Evolutionary conservation across 306 rosid genomes (phyloP), one percentile per base, ranked within the genome.

Genomic region (Corylus avellana): DNA sequence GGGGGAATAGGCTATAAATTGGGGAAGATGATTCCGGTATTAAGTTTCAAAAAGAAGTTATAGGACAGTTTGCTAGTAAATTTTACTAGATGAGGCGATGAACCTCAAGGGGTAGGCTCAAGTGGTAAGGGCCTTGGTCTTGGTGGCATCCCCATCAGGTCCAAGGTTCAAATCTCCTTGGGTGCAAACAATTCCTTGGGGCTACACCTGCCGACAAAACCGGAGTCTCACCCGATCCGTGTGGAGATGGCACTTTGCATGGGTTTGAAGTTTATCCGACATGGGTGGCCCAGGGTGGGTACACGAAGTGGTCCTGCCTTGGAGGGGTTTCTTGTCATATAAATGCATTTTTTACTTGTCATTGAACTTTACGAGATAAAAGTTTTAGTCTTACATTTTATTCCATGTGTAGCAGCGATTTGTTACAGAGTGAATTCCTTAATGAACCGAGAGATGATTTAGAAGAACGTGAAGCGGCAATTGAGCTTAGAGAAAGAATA

Each of bases 401-500:
- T 86, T 82, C 46, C 76, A 66, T 83, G 56, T 85, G 79, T 85
- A 44, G 13, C 96, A 95, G 99, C 74, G 98, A 96, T 58, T 88
- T 96, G 85, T 86, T 91, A 84, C 88, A 89, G 76, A 93, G 97
- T 6, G 92, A 88, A 56, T 91, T 96, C 87, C 96, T 96, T 58
- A 93, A 88, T 77, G 90, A 93, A 78, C 91, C 92, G 37, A 86
- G 93, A 85, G 96, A 90, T 81, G 89, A 93, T 44, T 79, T 91
- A 77, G 93, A 83, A 86, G 96, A 96, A 72, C 94, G 96, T 22
- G 98, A 96, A 85, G 98, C 93, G 29, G 98, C 94, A 5, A 76
- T 89, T 81, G 91, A 93, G 80, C 98, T 96, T 42, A 79, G 94
- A 75, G 90, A 93, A 83, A 88, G 79, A 83, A 83, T 93, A 77